These are phyloP conservation scores for Acacia concinna DNA, from an alignment of 331 rosid species.

Conservation along the genomic window DNA sequence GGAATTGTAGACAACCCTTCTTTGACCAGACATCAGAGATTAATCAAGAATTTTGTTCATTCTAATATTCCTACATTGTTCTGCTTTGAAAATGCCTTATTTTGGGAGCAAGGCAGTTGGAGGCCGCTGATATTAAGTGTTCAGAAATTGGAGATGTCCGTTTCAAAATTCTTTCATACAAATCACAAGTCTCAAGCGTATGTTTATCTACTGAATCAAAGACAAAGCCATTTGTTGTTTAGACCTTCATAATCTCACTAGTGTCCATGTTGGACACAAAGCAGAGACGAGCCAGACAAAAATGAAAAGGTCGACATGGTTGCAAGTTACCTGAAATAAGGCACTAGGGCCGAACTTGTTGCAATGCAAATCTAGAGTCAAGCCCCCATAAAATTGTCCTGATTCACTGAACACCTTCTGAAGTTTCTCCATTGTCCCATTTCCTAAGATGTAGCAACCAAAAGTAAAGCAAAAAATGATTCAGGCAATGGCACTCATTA, in stretches of 20 bases:
- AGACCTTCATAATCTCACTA: neutral
- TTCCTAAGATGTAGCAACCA: constrained; percentile 58
- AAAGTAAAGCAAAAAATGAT: constrained; percentile 25
- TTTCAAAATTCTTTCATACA: constrained; percentile 22
- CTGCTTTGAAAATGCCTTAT: constrained; percentile 7
- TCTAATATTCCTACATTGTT: neutral
- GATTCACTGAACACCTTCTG: constrained; percentile 72
- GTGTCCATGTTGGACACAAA: neutral
- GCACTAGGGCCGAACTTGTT: constrained; percentile 84
- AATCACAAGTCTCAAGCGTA: constrained; percentile 9
- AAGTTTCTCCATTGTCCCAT: constrained; percentile 82
- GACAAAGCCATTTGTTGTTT: neutral
- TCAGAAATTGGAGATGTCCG: constrained; percentile 16
- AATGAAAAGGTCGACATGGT: constrained; percentile 30
- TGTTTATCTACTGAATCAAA: constrained; percentile 20
- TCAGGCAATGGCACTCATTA: neutral
- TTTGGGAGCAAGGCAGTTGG: constrained; percentile 2
- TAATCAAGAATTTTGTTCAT: neutral
- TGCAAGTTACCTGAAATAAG: constrained; percentile 63
- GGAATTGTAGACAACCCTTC: constrained; percentile 6
- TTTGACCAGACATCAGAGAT: constrained; percentile 10
- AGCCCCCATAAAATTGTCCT: constrained; percentile 67
- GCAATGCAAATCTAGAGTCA: constrained; percentile 87
- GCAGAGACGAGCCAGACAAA: neutral
- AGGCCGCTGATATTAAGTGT: constrained; percentile 2